Base-by-base conservation (phyloP, 768 basidiomycete genomes). In the Agaricus blazei region DNA sequence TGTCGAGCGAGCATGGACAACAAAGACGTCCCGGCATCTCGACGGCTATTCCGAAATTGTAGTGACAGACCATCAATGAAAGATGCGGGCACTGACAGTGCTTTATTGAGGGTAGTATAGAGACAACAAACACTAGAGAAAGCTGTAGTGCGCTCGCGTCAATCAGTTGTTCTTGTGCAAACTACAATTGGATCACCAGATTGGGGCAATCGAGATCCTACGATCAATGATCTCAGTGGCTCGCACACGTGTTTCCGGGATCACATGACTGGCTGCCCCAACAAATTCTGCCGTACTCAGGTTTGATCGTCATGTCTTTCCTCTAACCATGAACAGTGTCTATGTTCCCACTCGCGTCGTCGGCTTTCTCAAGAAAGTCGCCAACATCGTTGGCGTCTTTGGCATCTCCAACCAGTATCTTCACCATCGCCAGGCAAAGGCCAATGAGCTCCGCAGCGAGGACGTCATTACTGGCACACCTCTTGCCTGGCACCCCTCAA, bases 321-420 rank as follows among this genome's bases (percentile, higher is more conserved):
- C 45, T 37, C 52, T 52, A 52, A 50, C 58, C 62, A 76, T 76
- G 74, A 75, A 67, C 67, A 73, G 68, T 56, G 65, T 77, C 40
- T 75, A 72, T 60, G 71, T 88, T 60, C 83, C 88, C 36, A 72
- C 77, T 43, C 81, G 81, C 54, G 79, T 90, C 63, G 75, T 78
- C 54, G 68, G 79, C 40, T 68, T 90, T 36, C 72, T 90, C 52
- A 85, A 79, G 59, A 75, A 88, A 56, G 71, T 90, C 34, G 78
- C 83, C 57, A 86, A 88, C 60, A 81, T 79, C 38, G 76, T 90
- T 42, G 87, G 87, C 0, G 74, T 84, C 0, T 68, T 88, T n/a
- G 86, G 87, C 0, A 79, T 90, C 27, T 82, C 88, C 3, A 81
- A 80, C 63, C 83, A 87, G 27, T 87, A 83, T 64, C 63, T 83